Evolutionary conservation across 495 filamentous ascomycete species (phyloP).

Genomic region (Neurospora tetraspora): DNA sequence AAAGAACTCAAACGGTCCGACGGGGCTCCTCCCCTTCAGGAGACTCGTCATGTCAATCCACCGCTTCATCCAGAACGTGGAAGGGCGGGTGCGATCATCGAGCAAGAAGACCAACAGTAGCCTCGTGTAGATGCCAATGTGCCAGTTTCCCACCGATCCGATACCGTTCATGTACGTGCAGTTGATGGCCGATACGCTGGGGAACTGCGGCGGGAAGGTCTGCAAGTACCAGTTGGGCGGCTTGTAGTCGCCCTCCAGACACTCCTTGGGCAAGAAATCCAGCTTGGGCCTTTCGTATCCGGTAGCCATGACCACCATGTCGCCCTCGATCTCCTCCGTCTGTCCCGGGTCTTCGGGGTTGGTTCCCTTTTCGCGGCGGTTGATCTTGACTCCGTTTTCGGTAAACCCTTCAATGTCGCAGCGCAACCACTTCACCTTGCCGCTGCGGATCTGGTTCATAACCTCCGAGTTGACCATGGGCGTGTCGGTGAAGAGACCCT

Average conservation of each 20-base stretch:
- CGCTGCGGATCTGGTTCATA: constrained; percentile 64
- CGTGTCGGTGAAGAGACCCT: constrained; percentile 69
- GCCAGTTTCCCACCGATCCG: constrained; percentile 73
- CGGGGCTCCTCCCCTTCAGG: constrained; percentile 58
- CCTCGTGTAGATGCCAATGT: constrained; percentile 81
- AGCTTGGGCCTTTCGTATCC: constrained; percentile 67
- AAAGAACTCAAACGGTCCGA: constrained; percentile 75
- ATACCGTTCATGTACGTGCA: constrained; percentile 77
- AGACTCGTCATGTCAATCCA: constrained; percentile 82
- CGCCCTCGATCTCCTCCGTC: constrained; percentile 51
- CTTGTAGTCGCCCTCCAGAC: constrained; percentile 58
- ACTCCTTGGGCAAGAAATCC: constrained; percentile 57
- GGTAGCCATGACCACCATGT: constrained; percentile 77
- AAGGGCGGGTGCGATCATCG: constrained; percentile 65
- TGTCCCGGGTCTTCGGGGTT: constrained; percentile 62
- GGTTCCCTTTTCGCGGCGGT: constrained; percentile 59
- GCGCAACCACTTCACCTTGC: constrained; percentile 68
- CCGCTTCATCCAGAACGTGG: constrained; percentile 62
- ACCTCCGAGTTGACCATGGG: constrained; percentile 82
- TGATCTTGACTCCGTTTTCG: constrained; percentile 57
- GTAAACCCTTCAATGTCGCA: constrained; percentile 64
- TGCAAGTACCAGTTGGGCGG: constrained; percentile 86
- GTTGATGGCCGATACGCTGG: constrained; percentile 67
- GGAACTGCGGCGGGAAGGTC: constrained; percentile 60
- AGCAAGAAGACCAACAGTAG: constrained; percentile 79